Evolutionary conservation across 495 filamentous ascomycete species (phyloP).

Genomic region (Daldinia vernicosa): DNA sequence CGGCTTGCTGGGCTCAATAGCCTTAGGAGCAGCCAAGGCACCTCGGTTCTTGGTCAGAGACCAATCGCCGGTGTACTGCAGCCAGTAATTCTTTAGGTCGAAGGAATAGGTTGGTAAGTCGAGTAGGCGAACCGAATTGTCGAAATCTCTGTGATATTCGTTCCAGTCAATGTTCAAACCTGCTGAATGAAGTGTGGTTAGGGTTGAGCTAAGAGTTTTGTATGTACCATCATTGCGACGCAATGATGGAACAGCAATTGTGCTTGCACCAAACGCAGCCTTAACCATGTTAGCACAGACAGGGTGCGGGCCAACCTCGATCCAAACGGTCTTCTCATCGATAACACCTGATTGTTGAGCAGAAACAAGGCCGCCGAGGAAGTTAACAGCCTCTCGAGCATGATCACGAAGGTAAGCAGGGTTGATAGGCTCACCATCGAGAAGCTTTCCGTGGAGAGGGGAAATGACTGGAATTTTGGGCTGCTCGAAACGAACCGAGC

Average conservation of each 20-base stretch:
- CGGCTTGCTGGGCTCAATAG: slow-evolving; percentile 60
- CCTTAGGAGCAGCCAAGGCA: slow-evolving; percentile 59
- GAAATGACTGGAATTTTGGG: slow-evolving; percentile 77
- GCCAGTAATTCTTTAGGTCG: slow-evolving; percentile 86
- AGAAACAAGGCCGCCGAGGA: slow-evolving; percentile 69
- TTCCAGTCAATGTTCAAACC: slow-evolving; percentile 79
- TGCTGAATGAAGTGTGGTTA: slow-evolving; percentile 68
- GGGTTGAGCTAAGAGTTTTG: slow-evolving; percentile 67
- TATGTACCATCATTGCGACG: slow-evolving; percentile 66
- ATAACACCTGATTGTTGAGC: slow-evolving; percentile 60
- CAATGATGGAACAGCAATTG: slow-evolving; percentile 65
- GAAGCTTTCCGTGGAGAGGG: slow-evolving; percentile 68
- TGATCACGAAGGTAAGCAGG: slow-evolving; percentile 71
- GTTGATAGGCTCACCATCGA: slow-evolving; percentile 65
- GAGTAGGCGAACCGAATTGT: slow-evolving; percentile 65
- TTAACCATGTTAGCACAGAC: slow-evolving; percentile 76
- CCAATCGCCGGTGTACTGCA: slow-evolving; percentile 75
- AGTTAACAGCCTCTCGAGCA: slow-evolving; percentile 77
- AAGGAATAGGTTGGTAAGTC: slow-evolving; percentile 78
- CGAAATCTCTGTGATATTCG: slow-evolving; percentile 80
- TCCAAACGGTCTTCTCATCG: slow-evolving; percentile 64
- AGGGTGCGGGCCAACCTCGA: slow-evolving; percentile 77
- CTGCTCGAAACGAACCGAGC: slow-evolving; percentile 65
- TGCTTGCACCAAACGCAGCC: slow-evolving; percentile 65
- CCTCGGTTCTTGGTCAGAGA: slow-evolving; percentile 76